Base-by-base conservation (phyloP, 371 early-diverging fungal species). In the Mucor piriformis region DNA sequence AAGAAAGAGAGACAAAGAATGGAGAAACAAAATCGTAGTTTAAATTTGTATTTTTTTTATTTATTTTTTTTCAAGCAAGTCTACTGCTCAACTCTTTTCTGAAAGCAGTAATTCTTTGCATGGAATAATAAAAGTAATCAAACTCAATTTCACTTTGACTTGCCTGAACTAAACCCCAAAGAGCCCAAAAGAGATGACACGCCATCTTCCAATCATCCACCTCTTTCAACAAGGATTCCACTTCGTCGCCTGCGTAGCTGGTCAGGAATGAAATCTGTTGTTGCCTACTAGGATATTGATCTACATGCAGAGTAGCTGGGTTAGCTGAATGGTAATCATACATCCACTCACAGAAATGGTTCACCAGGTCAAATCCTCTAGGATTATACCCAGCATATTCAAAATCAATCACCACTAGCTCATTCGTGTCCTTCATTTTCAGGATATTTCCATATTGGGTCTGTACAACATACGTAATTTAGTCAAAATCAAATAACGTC, bases 311-410 rank as follows among this genome's bases (percentile, higher is more conserved):
- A 5, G 77, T 57, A 10, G 91, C 92, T 6, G 86, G 83, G 0
- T 70, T 50, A 0, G 73, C 67, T 5, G 82, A 67, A 62, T 90
- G 90, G 64, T 94, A 94, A 66, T 94, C 85, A 35, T 91, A 90
- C 67, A 82, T 89, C 92, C 92, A 95, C 61, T 95, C 95, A 70
- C 91, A 90, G 58, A 94, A 95, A 55, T 94, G 95, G 67, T 95
- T 95, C 20, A 89, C 93, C 50, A 95, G 82, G 33, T 95, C 95
- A 46, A 81, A 92, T 1, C 86, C 94, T 3, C 92, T 87, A 60
- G 85, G 86, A 58, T 91, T 94, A 69, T 91, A 92, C 0, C 94
- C 92, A 11, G 95, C 83, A 62, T 95, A 95, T 66, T 95, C 95
- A 63, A 90, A 93, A 58, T 94, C 95, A n/a, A 92, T 86, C 1